Evolutionary conservation across 805 yeast species (phyloP), one percentile per base, ranked within the genome.

Genomic region (Kuraishia hungarica): DNA sequence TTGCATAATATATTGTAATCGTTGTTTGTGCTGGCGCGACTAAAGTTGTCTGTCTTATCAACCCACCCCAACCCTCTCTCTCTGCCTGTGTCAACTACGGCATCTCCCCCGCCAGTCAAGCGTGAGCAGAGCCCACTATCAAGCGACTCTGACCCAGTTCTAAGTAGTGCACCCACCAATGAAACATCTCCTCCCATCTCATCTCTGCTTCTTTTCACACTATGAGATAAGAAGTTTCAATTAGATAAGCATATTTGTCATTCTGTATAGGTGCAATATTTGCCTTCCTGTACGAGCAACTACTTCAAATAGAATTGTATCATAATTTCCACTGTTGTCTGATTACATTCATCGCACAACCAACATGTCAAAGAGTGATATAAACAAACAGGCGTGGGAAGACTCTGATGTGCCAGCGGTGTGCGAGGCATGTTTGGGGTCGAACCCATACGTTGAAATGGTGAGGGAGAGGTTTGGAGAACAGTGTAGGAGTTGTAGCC

Each of bases 401-500:
- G 39, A 52, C 39, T 60, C 64, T 10, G 77, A 72, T 39, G 69
- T 77, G 48, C 91, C 92, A 0, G 83, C 87, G 0, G 77, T 91
- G 1, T 91, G 97, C 67, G 83, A 82, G 43, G 61, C 65, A 5
- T 91, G 97, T 66, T 71, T 89, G 24, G 97, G 97, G 0, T 63
- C 76, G 0, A 79, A 82, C 54, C 79, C 82, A 21, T 81, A 84
- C 60, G 63, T 86, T n/a, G 81, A 87, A 54, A 82, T 92, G 87
- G 77, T 82, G 1, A 77, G 87, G 59, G 91, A 87, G 56, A 70
- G 71, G 13, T 71, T 78, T 54, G 97, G 97, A 1, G 86, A 80
- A n/a, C 87, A 87, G 65, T 93, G 98, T 67, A 85, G 86, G 65
- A 71, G 87, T 17, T 93, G 98, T 65, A 86, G 96, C 0, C 71